These are phyloP conservation scores for Coniferiporia sulphurascens DNA, from an alignment of 1,284 basidiomycete species.

Conservation along the genomic window DNA sequence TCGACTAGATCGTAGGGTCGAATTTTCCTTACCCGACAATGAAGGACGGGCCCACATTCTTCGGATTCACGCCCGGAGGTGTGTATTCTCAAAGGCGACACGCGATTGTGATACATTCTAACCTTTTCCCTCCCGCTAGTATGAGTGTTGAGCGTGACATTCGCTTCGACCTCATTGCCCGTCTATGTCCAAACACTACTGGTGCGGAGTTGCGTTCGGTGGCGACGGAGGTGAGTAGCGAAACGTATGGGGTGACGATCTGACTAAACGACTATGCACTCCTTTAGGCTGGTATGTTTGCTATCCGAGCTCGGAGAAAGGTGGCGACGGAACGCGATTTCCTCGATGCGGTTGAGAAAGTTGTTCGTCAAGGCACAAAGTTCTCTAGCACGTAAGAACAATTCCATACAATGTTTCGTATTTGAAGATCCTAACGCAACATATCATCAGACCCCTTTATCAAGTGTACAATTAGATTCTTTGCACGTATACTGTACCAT, in stretches of 20 bases:
- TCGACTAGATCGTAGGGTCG: constrained; percentile 92
- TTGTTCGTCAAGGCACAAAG: constrained; percentile 96
- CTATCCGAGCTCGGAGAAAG: constrained; percentile 94
- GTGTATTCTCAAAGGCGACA: constrained; percentile 20
- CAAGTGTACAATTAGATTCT: constrained; percentile 64
- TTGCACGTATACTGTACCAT: background rate
- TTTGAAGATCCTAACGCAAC: constrained; percentile 24
- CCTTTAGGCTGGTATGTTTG: constrained; percentile 93
- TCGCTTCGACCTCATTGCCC: constrained; percentile 95
- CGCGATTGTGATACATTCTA: constrained; percentile 1
- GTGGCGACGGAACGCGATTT: constrained; percentile 98
- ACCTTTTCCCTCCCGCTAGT: constrained; percentile 36
- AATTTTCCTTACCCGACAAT: constrained; percentile 93
- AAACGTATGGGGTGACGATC: background rate
- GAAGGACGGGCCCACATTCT: constrained; percentile 97
- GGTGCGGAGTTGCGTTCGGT: constrained; percentile 96
- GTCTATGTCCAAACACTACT: constrained; percentile 96
- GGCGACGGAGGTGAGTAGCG: constrained; percentile 76
- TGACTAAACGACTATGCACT: constrained; percentile 8
- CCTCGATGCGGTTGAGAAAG: constrained; percentile 97
- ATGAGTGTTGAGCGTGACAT: constrained; percentile 99
- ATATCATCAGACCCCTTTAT: constrained; percentile 51
- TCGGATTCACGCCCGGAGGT: constrained; percentile 94
- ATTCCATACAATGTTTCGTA: background rate
- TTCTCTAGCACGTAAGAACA: constrained; percentile 81